Conservation (phyloP, 768 basidiomycete genomes). For the Filobasidium floriforme region DNA sequence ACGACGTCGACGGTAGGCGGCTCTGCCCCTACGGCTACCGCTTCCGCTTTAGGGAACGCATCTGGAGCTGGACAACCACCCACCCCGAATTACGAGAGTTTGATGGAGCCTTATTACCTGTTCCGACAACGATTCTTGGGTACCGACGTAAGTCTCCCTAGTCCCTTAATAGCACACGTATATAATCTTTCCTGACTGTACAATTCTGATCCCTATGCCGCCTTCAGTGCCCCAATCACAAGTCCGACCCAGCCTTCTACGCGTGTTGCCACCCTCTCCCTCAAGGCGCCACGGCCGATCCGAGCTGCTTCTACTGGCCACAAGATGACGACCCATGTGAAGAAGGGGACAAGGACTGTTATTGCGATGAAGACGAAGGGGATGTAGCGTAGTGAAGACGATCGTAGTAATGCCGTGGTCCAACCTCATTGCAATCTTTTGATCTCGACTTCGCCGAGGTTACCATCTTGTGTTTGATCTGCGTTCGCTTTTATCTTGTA, state of each 20-base stretch:
- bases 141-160: background rate
- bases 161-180: background rate
- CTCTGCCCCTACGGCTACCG: background rate
- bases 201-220: background rate
- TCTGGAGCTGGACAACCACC: background rate
- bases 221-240: slow-evolving; percentile 13
- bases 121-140: slow-evolving; percentile 9
- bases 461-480: background rate
- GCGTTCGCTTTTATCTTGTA: background rate
- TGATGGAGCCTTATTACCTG: slow-evolving; percentile 1
- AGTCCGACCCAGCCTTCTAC: slow-evolving; percentile 10
- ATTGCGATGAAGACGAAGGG: slow-evolving; percentile 2
- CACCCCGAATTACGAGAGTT: background rate
- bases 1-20: no score
- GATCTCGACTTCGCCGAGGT: background rate
- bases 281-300: background rate
- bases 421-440: background rate
- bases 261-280: slow-evolving; percentile 20
- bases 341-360: slow-evolving; percentile 3
- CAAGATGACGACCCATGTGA: slow-evolving; percentile 3
- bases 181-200: background rate
- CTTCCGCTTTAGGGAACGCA: background rate
- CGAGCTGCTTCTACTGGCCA: slow-evolving; percentile 1
- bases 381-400: background rate
- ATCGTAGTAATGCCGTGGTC: background rate